phyloP scores from a whole-genome alignment of 208 protist species.

The Trypanosoma melophagium region DNA sequence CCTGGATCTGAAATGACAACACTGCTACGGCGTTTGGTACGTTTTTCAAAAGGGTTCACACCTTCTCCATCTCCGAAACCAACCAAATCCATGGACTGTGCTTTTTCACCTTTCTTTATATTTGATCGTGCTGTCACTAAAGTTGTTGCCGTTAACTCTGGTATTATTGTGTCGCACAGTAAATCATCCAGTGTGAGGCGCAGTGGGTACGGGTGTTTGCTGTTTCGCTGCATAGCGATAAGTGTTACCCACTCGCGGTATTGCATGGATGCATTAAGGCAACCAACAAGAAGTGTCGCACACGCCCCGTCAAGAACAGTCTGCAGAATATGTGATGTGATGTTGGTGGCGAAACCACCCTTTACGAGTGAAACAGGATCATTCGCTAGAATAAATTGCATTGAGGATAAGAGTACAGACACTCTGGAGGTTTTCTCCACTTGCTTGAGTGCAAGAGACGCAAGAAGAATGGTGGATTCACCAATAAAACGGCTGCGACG shows the following conservation, averaged over 20 bases:
- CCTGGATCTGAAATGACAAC: not conserved
- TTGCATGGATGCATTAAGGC: not conserved
- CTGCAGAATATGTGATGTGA: slow-evolving; percentile 1
- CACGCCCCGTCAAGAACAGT: not conserved
- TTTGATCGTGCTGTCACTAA: not conserved
- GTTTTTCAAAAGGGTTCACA: not conserved
- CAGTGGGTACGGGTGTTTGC: not conserved
- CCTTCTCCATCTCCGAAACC: not conserved
- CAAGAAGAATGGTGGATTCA: not conserved
- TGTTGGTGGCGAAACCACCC: slow-evolving; percentile 4
- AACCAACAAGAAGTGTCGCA: slow-evolving; percentile 14
- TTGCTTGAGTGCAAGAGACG: slow-evolving; percentile 9
- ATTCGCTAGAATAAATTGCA: slow-evolving; percentile 6
- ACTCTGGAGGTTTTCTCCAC: slow-evolving; percentile 3
- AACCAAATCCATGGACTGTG: not conserved
- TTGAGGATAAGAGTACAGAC: slow-evolving; percentile 7
- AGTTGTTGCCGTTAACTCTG: not conserved
- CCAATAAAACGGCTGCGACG: not conserved
- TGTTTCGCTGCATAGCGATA: not conserved
- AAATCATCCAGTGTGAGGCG: slow-evolving; percentile 4
- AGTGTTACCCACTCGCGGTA: slow-evolving; percentile 6
- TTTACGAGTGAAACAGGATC: slow-evolving; percentile 10
- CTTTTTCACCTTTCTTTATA: not conserved
- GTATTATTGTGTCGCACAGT: slow-evolving; percentile 2
- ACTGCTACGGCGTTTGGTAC: slow-evolving; percentile 1